These are phyloP conservation scores for Beta corolliflora DNA, from an alignment of 179 eudicot species.

Conservation along the genomic window DNA sequence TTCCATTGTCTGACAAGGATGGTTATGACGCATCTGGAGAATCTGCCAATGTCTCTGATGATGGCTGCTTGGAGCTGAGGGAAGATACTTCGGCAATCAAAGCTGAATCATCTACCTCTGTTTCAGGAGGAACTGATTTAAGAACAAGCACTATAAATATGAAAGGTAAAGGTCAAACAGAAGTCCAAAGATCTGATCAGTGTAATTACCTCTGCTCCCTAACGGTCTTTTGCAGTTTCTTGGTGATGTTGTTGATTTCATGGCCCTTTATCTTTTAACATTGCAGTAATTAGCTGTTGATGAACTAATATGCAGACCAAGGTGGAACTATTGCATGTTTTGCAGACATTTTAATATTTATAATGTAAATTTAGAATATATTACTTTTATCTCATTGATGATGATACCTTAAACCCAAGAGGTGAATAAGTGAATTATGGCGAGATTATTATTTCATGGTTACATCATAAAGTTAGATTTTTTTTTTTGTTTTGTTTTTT, in stretches of 20 bases:
- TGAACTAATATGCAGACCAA: background rate
- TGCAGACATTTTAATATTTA: background rate
- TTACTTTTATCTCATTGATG: background rate
- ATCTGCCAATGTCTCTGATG: conserved; percentile 37
- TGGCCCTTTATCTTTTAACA: background rate
- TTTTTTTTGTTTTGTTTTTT: background rate
- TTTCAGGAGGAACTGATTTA: conserved; percentile 19
- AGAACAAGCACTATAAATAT: conserved; percentile 21
- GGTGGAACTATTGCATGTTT: background rate
- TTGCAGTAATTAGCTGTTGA: background rate
- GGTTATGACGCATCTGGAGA: conserved; percentile 42
- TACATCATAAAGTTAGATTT: background rate
- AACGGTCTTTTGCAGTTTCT: background rate
- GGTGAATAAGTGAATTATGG: background rate
- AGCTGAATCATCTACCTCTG: conserved; percentile 30
- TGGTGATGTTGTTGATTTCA: background rate
- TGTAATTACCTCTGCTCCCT: conserved; percentile 29
- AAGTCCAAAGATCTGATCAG: conserved; percentile 33
- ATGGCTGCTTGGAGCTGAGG: conserved; percentile 33
- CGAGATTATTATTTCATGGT: background rate
- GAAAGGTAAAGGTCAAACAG: conserved; percentile 32
- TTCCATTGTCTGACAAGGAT: conserved; percentile 50
- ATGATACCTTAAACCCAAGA: background rate
- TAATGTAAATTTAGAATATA: background rate
- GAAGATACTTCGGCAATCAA: conserved; percentile 21